Evolutionary conservation across 192 early-diverging fungal species (phyloP).

Genomic region (Linnemannia exigua): DNA sequence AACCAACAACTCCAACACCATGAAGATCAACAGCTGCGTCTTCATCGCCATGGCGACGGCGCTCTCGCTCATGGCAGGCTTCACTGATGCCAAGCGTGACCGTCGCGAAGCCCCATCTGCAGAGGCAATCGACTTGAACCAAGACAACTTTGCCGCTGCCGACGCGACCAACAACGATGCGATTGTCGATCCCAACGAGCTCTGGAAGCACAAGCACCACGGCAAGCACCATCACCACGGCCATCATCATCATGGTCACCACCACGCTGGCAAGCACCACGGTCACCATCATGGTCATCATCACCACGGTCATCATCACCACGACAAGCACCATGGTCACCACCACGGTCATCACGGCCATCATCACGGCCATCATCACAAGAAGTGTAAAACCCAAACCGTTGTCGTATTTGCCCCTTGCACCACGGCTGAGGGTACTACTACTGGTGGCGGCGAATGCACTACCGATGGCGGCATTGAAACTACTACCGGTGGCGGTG

Average conservation of each 20-base stretch:
- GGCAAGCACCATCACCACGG: background rate
- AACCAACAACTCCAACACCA: background rate
- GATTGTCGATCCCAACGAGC: background rate
- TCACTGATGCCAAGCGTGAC: constrained; percentile 37
- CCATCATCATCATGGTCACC: background rate
- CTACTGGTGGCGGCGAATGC: background rate
- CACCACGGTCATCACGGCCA: background rate
- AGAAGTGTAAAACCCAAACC: constrained; percentile 34
- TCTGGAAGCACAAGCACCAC: constrained; percentile 19
- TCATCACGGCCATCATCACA: constrained; percentile 19
- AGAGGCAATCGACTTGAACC: background rate
- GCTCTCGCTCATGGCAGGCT: constrained; percentile 18
- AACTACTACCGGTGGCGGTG: background rate
- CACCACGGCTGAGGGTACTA: background rate
- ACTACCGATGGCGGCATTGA: background rate
- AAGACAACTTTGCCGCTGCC: background rate
- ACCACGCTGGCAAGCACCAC: background rate
- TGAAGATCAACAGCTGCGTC: constrained; percentile 37
- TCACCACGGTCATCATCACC: background rate
- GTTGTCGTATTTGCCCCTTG: constrained; percentile 23
- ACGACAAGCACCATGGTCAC: background rate
- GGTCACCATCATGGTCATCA: background rate
- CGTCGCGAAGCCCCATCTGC: constrained; percentile 11
- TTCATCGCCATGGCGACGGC: constrained; percentile 36
- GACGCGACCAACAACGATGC: background rate